Evolutionary conservation across 1,139 yeast species (phyloP), one percentile per base, ranked within the genome.

Genomic region (Oligophagozyma castellii): DNA sequence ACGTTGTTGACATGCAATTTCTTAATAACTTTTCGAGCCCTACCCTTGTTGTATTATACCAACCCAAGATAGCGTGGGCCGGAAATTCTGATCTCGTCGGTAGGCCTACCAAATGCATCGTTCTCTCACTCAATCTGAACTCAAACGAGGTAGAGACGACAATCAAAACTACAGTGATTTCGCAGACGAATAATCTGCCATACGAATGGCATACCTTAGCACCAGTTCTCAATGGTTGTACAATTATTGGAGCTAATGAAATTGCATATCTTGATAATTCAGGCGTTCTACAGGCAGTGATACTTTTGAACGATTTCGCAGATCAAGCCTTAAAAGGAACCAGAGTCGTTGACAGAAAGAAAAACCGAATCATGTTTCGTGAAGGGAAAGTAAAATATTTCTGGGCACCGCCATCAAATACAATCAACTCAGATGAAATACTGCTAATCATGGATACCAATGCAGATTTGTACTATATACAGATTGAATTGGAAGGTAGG

Each of bases 221-320:
- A 5, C 75, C 94, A 0, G 59, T 83, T 22, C 65, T 71, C 26
- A 79, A 77, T 35, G 93, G 93, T 1, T 62, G 76, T 25, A 56
- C 84, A 11, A 52, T 84, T 13, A 33, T 80, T 5, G 95, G 95
- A 2, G 66, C 78, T 18, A 84, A 86, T 48, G 83, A 78, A 40
- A 44, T 86, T 11, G 58, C 83, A 12, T 92, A 81, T 49, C 67
- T 84, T 14, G 95, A 84, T 47, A 73, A 81, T 29, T 74, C 92
- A 2, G 95, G 95, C 6, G 45, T 44, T 2, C 26, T 50, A 14
- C 55, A 51, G 30, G 41, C 48, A n/a, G 33, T 38, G 4, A 42
- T 51, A 14, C 24, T 37, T 5, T 22, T 47, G 12, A 51, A 51
- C 26, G 32, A 48, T 8, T 51, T 42, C 30, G 37, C 49, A n/a